Percentiles rank a stretch among this genome's conserved stretches.
phyloP scores from a whole-genome alignment of 2,329 filamentous ascomycete genomes.

The Didymella segeticola region DNA sequence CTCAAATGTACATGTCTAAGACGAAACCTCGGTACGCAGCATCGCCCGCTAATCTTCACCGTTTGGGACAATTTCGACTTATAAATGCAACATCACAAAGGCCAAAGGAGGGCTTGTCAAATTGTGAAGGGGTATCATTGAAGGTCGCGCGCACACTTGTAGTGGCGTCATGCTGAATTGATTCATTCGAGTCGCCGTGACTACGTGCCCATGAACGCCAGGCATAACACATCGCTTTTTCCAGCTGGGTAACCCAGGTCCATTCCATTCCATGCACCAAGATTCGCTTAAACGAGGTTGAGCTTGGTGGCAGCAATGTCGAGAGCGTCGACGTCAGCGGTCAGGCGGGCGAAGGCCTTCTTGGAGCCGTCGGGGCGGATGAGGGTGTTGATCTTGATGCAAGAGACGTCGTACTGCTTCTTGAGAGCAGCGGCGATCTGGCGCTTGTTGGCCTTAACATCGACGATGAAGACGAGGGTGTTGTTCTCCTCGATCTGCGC shows the following conservation, averaged over 20 bases:
- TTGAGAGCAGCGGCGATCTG: conserved; percentile 98
- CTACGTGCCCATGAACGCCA: conserved; percentile 48
- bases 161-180: conserved; percentile 43
- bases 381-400: conserved; percentile 98
- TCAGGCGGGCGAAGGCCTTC: conserved; percentile 98
- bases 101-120: not conserved
- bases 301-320: conserved; percentile 99
- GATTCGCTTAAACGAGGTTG: conserved; percentile 80
- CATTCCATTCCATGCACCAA: conserved; percentile 35
- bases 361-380: conserved; percentile 97
- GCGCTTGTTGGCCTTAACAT: conserved; percentile 93
- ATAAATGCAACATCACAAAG: not conserved
- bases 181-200: conserved; percentile 48
- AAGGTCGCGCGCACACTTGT: conserved; percentile 19
- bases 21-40: too few species aligned
- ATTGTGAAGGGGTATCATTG: conserved; percentile 21
- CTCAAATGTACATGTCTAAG: too few species aligned
- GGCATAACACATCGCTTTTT: conserved; percentile 47
- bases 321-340: conserved; percentile 94
- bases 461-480: conserved; percentile 97
- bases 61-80: not conserved
- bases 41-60: not conserved
- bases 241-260: conserved; percentile 44
- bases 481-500: conserved; percentile 96
- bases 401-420: conserved; percentile 99